Percentiles rank a stretch among this genome's conserved stretches.
phyloP scores from a whole-genome alignment of 2,329 filamentous ascomycete species.

The Pyrenophora teres region DNA sequence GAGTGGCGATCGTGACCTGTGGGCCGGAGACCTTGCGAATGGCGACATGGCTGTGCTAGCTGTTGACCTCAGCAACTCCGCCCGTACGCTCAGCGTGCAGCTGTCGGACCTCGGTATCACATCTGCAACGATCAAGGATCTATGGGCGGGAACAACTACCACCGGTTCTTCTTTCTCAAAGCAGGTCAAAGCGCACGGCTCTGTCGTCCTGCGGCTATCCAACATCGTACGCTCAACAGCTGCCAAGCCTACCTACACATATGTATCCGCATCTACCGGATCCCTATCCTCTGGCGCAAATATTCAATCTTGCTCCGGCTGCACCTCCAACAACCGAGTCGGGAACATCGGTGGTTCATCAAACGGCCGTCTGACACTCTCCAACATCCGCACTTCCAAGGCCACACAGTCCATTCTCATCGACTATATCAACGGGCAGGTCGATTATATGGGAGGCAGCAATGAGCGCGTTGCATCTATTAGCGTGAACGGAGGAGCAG shows the following conservation, averaged over 20 bases:
- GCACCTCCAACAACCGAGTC: conserved; percentile 23
- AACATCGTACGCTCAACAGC: conserved; percentile 19
- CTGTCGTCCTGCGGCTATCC: conserved; percentile 21
- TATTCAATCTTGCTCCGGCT: conserved; percentile 21
- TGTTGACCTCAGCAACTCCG: conserved; percentile 24
- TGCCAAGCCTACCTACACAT: conserved; percentile 17
- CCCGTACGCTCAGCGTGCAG: conserved; percentile 18
- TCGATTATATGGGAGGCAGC: conserved; percentile 21
- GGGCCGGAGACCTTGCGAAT: conserved; percentile 26
- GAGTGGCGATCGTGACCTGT: conserved; percentile 23
- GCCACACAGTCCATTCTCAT: conserved; percentile 21
- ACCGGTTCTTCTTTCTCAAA: conserved; percentile 19
- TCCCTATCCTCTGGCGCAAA: conserved; percentile 20
- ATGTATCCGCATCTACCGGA: conserved; percentile 21
- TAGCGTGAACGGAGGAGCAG: conserved; percentile 25
- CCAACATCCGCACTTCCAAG: conserved; percentile 24
- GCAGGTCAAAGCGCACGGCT: conserved; percentile 24
- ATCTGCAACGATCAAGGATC: conserved; percentile 25
- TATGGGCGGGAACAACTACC: conserved; percentile 20
- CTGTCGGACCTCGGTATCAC: conserved; percentile 20
- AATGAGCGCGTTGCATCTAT: conserved; percentile 25
- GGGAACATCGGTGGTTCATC: conserved; percentile 23
- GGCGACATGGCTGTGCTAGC: conserved; percentile 24
- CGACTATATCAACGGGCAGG: conserved; percentile 26
- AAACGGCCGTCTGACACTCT: conserved; percentile 20